Base-by-base conservation (phyloP, 2,329 filamentous ascomycete genomes). In the Alternaria tenuissima region DNA sequence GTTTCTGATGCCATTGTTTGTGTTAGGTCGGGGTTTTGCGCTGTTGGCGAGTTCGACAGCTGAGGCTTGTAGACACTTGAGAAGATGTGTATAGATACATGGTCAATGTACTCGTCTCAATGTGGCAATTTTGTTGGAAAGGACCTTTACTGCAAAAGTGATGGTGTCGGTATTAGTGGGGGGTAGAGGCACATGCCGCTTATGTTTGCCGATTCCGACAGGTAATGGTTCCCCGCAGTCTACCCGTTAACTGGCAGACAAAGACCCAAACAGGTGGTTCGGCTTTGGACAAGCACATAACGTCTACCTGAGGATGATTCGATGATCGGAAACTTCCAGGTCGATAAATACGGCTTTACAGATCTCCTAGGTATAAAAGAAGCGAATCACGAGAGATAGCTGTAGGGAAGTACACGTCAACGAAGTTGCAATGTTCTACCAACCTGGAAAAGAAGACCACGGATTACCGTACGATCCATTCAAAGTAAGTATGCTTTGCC, bases 391-490 rank as follows among this genome's bases (percentile, higher is more conserved):
- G 43, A 39, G n/a, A 20, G 4, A 39, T 2, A 20, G 34, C 34
- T 38, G 34, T 36, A 16, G 32, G 7, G 9, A 36, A 36, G 12
- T 36, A 36, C 12, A 28, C 32, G 51, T 9, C 18, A 61, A 11
- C 9, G 3, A 44, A 16, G 3, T 16, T 16, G 16, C 42, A 2
- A 83, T 87, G 77, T 86, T 86, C 73, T 87, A 87, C 71, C 76
- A 83, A 68, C 84, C 84, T 2, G 84, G 84, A 38, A 80, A 81
- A 39, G 85, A 84, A 7, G 78, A 82, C 22, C 85, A 86, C 66
- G 80, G 81, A 11, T 77, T 87, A 0, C 83, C 83, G 0, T 77
- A 83, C 64, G 85, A 86, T 64, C 84, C 85, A 3, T 87, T 86
- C 79, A 87, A 87, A 76, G 82, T 83, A 66, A 52, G 61, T 52